Evolutionary conservation across 2,329 filamentous ascomycete species (phyloP), one percentile per base, ranked within the genome.

Genomic region (Lecanoromycetidae sp.): DNA sequence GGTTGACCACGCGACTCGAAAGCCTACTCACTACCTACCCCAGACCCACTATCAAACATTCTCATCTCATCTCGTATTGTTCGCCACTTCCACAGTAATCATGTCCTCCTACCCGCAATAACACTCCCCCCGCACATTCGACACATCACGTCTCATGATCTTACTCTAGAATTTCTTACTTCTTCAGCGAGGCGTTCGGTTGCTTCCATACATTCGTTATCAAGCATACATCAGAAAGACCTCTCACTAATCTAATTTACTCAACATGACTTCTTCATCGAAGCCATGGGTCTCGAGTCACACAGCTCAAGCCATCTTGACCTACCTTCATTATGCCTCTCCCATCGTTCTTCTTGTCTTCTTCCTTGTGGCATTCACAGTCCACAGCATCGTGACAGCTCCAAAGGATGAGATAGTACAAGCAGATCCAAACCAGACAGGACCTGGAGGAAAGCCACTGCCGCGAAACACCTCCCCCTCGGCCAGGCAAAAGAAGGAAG

Each of bases 361-460:
- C 59, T 85, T 84, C 61, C 64, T 82, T 40, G 61, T 69, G 51
- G 71, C 74, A 53, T 82, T 84, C 59, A 71, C 80, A 47, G 59
- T 68, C 55, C 75, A 75, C 60, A 80, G 78, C 57, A 72, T 84
- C 53, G 59, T 72, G 51, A 67, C 71, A 17, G 42, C 52, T 30
- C 64, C 65, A 55, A 71, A 62, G 54, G 67, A 67, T 55, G 66
- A 69, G 52, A 63, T 64, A 52, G 62, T 67, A 37, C 62, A 69
- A 57, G 60, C 65, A 34, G 62, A 66, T 50, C 74, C 71, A 19
- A 70, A 64, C 26, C 64, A 76, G 54, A 79, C 74, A 44, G 88
- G 88, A n/a, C 87, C 88, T 1, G 88, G 86, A 47, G 90, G 88
- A 55, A 88, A 93, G 63, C 87, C 87, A 27, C 70, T 95, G 45